Base-by-base conservation (phyloP, 1,284 basidiomycete genomes). In the Paramarasmius palmivorus region DNA sequence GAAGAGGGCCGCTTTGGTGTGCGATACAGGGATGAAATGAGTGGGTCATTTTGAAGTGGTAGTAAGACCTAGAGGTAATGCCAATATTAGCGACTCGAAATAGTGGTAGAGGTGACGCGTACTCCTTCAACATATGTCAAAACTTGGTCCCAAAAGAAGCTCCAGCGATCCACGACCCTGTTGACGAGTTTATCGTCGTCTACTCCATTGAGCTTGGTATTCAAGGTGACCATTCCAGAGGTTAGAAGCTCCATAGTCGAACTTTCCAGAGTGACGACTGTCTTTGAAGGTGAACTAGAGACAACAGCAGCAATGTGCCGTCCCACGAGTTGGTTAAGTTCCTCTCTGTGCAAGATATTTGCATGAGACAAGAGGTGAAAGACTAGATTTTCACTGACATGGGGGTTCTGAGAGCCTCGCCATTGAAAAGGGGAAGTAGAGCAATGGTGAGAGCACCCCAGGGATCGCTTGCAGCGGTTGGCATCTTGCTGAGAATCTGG, bases 131-230 rank as follows among this genome's bases (percentile, higher is more conserved):
- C 75, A 65, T 94, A 95, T 1, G 95, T 93, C 1, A 98, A 73
- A 19, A 98, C 86, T 57, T 93, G 88, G 59, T 92, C 90, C 87
- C 93, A 97, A 73, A 97, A 98, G 75, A 96, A 95, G 5, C 81
- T 83, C 95, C 95, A 98, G 14, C 92, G 79, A 60, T 96, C 93
- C 1, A 93, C 91, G 9, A 96, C 77, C 8, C 92, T 79, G 1
- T 76, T 75, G 15, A 95, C 73, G 4, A 98, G 78, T 60, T 85
- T 82, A 44, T 88, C 82, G 44, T 94, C 92, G 26, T 88, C 87
- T 23, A 89, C 73, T 4, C 78, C 82, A 9, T 75, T 76, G 8
- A 98, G 79, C 66, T 93, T 95, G 0, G 92, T 84, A 57, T 92
- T 93, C 38, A 98, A 79, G 1, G 95, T 98, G 54, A 94, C 81